Base-by-base conservation (phyloP, 139 green algal genomes). In the Tetradesmus lagerheimii region DNA sequence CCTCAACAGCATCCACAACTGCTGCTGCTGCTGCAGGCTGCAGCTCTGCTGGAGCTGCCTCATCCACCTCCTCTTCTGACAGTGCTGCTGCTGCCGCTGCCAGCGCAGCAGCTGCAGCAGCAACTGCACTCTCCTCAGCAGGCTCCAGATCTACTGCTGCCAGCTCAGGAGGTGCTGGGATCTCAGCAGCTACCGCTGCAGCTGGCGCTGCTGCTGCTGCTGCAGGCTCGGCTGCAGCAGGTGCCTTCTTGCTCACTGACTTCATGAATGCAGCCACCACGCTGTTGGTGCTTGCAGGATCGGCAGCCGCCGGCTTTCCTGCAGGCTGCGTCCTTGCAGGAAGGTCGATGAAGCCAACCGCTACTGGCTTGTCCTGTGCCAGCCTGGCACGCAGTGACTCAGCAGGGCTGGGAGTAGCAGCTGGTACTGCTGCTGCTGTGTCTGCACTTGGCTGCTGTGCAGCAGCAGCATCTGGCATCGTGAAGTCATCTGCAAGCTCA, bases 181-280 rank as follows among this genome's bases (percentile, higher is more conserved):
- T 71, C 20, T 71, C 57, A 31, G 57, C 64, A 74, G 39, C 84
- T 45, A 27, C 66, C 9, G 38, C 78, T 37, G 67, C 67, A 20
- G 66, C 84, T 67, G 39, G 66, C 38, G 67, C 37, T 43, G 83
- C 35, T 80, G 31, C 50, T 43, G 83, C 35, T 80, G 31, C 50
- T 57, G 83, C 16, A 27, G 38, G 23, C 41, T 27, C 12, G 47
- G 84, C 6, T 41, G 84, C 18, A 74, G 84, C 18, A 50, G 84
- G 5, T 31, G 71, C 39, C 85, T 82, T 89, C 14, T 25, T 37
- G 80, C 80, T 64, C 2, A 84, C 83, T 25, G 83, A 88, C 45
- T 89, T 89, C 85, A 89, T 89, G 31, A 89, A 89, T 2, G 71
- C 71, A 75, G 85, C 66, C 71, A 89, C 85, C 20, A 89, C 85